These are phyloP conservation scores for Quercus berberidifolia DNA, from an alignment of 306 rosid genomes.

Conservation along the genomic window DNA sequence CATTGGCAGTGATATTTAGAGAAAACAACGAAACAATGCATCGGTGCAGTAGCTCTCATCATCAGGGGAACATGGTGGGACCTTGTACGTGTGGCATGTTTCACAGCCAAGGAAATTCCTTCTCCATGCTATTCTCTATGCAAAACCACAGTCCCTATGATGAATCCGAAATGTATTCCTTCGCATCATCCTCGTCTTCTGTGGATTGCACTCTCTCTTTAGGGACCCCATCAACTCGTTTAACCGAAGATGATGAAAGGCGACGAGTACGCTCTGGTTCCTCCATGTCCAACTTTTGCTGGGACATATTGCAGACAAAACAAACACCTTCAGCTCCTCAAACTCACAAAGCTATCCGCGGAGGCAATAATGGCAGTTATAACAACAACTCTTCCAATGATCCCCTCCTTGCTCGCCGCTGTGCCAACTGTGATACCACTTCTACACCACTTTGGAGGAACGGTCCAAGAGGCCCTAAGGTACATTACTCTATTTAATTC, in stretches of 20 bases:
- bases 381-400: slow-evolving; percentile 27
- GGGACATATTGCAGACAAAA: slow-evolving; percentile 79
- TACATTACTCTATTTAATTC: slow-evolving; percentile 1
- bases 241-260: slow-evolving; percentile 35
- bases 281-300: slow-evolving; percentile 53
- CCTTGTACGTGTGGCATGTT: slow-evolving; percentile 61
- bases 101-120: slow-evolving; percentile 54
- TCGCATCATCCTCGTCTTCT: slow-evolving; percentile 43
- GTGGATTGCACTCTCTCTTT: slow-evolving; percentile 96
- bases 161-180: slow-evolving; percentile 31
- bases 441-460: slow-evolving; percentile 99
- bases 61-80: slow-evolving; percentile 49
- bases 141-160: slow-evolving; percentile 44
- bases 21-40: slow-evolving; percentile 45
- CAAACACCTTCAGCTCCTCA: slow-evolving; percentile 22
- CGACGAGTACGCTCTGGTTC: slow-evolving; percentile 22
- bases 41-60: slow-evolving; percentile 49
- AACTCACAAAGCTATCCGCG: slow-evolving; percentile 25
- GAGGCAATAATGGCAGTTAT: neutral
- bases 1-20: neutral
- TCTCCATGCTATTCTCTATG: slow-evolving; percentile 61
- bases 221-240: slow-evolving; percentile 83
- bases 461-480: slow-evolving; percentile 99
- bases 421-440: slow-evolving; percentile 97
- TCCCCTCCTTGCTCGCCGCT: slow-evolving; percentile 86